These are phyloP conservation scores for Wickerhamomyces tratensis DNA, from an alignment of 805 yeast genomes.

Conservation along the genomic window DNA sequence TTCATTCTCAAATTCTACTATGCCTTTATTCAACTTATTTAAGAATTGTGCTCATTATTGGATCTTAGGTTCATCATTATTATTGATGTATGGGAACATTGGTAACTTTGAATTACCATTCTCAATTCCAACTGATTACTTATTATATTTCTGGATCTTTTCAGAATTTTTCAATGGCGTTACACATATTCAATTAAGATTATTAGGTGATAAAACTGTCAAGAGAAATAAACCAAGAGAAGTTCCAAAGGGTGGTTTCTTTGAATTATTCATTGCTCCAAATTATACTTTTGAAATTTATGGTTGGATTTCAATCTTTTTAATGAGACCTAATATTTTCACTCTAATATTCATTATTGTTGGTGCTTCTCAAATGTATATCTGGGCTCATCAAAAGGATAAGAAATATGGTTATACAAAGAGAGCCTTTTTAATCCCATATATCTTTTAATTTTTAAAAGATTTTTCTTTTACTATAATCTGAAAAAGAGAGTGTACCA, in stretches of 20 bases:
- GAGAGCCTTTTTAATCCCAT: conserved; percentile 78
- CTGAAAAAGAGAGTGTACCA: no score
- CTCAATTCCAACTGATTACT: conserved; percentile 38
- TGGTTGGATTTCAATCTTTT: conserved; percentile 63
- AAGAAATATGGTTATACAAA: conserved; percentile 58
- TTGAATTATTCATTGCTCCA: conserved; percentile 77
- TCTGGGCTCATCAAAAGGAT: conserved; percentile 90
- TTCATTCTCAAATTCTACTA: conserved; percentile 77
- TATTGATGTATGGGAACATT: conserved; percentile 40
- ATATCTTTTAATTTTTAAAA: conserved; percentile 33
- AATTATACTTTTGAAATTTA: conserved; percentile 85
- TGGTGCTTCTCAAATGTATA: conserved; percentile 74
- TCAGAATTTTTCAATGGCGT: conserved; percentile 67
- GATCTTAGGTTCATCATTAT: conserved; percentile 69
- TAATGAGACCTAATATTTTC: conserved; percentile 71
- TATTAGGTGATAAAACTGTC: conserved; percentile 28
- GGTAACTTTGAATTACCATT: conserved; percentile 50
- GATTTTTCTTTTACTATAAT: no score
- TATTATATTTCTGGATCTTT: conserved; percentile 19
- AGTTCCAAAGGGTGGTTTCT: conserved; percentile 70
- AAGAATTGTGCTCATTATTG: conserved; percentile 90
- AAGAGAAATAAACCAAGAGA: conserved; percentile 26
- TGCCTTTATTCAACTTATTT: conserved; percentile 84
- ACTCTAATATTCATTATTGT: conserved; percentile 62
- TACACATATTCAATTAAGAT: conserved; percentile 59